Evolutionary conservation across 2,329 filamentous ascomycete genomes (phyloP), one percentile per base, ranked within the genome.

Genomic region (Trichophyton equinum): DNA sequence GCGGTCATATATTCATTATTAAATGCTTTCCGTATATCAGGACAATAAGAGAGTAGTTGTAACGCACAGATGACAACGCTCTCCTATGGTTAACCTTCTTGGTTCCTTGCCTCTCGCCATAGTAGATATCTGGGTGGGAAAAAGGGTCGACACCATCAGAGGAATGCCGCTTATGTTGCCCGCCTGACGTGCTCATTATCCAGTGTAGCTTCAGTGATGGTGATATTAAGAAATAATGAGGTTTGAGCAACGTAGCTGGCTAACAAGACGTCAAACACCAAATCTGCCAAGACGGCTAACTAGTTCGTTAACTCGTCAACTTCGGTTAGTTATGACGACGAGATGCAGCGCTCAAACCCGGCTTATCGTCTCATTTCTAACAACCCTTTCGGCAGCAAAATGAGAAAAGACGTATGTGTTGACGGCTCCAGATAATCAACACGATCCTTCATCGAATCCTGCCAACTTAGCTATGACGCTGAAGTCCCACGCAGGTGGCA

Each of bases 91-190:
- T 18, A 38, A n/a, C 49, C 51, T 55, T 55, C 44, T 58, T 55
- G 63, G 73, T 70, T 64, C 79, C 75, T 62, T 77, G 76, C 58
- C 79, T 75, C 65, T 75, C 70, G 38, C 82, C 81, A 73, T 85
- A 85, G 72, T 85, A 85, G 64, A 83, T 72, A 63, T 81, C 77
- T 7, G 82, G 77, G 44, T 81, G 75, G 42, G 82, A 81, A 67
- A 79, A 81, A 4, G 83, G 82, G 70, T 85, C 82, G 65, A 77
- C 68, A 61, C 74, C 73, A 63, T 78, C 77, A n/a, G 62, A 64
- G 62, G 74, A 75, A 46, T 67, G 65, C 60, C 73, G 69, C 8
- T 44, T 60, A 51, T 63, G 62, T 22, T 53, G 49, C 18, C 22
- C 36, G 49, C 18, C 38, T 59, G 60, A 60, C 62, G 62, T 60